Base-by-base conservation (phyloP, 371 early-diverging fungal genomes). In the Syncephalastrum sp. region DNA sequence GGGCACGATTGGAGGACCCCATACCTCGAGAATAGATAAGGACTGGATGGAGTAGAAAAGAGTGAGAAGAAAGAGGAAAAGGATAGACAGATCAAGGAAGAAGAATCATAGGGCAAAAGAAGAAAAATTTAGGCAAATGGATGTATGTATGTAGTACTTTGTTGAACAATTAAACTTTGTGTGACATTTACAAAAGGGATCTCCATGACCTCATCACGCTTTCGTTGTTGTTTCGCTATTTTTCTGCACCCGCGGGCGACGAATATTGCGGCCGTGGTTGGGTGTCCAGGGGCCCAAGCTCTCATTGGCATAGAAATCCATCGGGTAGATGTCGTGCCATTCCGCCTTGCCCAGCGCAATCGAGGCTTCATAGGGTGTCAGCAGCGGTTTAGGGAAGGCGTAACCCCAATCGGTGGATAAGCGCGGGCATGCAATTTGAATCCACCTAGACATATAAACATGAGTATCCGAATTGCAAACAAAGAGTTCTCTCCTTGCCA, bases 331-430 rank as follows among this genome's bases (percentile, higher is more conserved):
- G 5, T 85, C 82, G 60, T 90, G 89, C 90, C 92, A 96, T 10
- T 76, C 72, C 19, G 84, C 74, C 49, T 87, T 91, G 38, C 73
- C 73, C 42, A 98, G 74, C 0, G 86, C 91, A 42, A 95, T 92
- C 1, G 94, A 90, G 10, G 94, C 95, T 75, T 99, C 99, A 69
- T 98, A 99, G 0, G 99, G 97, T 13, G 93, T 92, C 42, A 99
- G 71, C 43, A 99, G 74, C 14, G 99, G 99, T 64, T 90, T 95
- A 3, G 84, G 69, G 72, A 97, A 99, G 1, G 95, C 90, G 68
- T 92, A 93, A 1, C 99, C 99, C 99, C 99, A 99, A 76, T 99
- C 99, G 42, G 99, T 99, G 4, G 96, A 96, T 44, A 99, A 78
- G 19, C 99, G 74, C 38, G 99, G 99, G 71, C 99, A 99, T 1